Evolutionary conservation across 495 filamentous ascomycete genomes (phyloP).

Genomic region (Tuber umbilicatum): DNA sequence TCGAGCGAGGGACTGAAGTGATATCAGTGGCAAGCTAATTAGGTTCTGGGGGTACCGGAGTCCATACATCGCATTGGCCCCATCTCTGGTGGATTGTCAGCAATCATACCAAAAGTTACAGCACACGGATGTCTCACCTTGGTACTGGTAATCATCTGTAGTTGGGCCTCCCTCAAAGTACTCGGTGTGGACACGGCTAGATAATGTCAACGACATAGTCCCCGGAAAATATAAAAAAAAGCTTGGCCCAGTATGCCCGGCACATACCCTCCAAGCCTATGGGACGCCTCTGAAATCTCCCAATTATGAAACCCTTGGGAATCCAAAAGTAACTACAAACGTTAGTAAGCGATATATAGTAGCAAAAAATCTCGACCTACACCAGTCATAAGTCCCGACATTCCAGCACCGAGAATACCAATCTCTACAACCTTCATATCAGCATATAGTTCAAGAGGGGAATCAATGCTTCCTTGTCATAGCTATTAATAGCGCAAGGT

Average conservation of each 20-base stretch:
- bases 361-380: constrained; percentile 17
- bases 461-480: constrained; percentile 6
- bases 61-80: constrained; percentile 61
- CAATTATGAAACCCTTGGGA: constrained; percentile 53
- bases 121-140: constrained; percentile 36
- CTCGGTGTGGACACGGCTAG: constrained; percentile 55
- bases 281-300: constrained; percentile 51
- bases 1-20: constrained; percentile 44
- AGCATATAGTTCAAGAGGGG: neutral
- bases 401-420: constrained; percentile 63
- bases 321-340: constrained; percentile 44
- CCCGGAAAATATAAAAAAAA: neutral
- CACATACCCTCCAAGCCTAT: constrained; percentile 47
- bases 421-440: constrained; percentile 19
- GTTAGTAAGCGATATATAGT: constrained; percentile 7
- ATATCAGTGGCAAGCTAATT: constrained; percentile 48
- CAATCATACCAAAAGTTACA: neutral
- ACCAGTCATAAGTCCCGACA: constrained; percentile 59
- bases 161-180: constrained; percentile 54
- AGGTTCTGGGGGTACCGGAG: constrained; percentile 46
- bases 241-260: neutral
- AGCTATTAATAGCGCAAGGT: constrained; percentile 14
- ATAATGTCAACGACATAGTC: neutral
- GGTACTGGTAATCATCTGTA: constrained; percentile 59
- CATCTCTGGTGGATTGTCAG: constrained; percentile 50